Base-by-base conservation (phyloP, 306 rosid genomes). In the Quercus cerris region DNA sequence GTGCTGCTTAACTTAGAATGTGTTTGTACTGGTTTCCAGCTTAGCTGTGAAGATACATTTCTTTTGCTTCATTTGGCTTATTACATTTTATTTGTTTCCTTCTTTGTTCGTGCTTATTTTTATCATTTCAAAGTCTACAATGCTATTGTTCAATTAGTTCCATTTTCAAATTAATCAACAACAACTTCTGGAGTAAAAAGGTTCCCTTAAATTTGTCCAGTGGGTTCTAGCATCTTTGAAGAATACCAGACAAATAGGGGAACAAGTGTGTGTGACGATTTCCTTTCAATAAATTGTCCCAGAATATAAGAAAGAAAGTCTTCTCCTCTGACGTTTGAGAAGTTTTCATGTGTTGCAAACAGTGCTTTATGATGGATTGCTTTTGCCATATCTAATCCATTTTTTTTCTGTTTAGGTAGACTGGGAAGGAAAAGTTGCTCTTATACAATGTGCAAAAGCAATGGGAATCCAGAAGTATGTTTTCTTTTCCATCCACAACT, bases 351-450 rank as follows among this genome's bases (percentile, higher is more conserved):
- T 59, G 56, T 57, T 58, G 70, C 55, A 61, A 44, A 44, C 18
- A 46, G 19, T 71, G 17, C 9, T 62, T 13, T 79, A 4, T 12
- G 55, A 17, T 44, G 63, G 72, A 6, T 57, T 77, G 78, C n/a
- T 76, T 12, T 54, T 58, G 70, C 79, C 77, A 73, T 73, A 71
- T 85, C 86, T 81, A 23, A 85, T 81, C 75, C 20, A 2, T 57
- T 55, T 74, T 73, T 75, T 63, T 81, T 88, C 74, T 82, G 54
- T 87, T 80, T 89, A 91, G 98, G 98, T 94, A 74, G 99, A 95
- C 74, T 93, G 99, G 99, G 96, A 93, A 90, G 99, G 99, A 52
- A 95, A 95, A 83, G 99, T 95, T 70, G 98, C 96, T 81, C 98
- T 95, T 2, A 91, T 93, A 75, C 99, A 95, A 81, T 91, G 97